phyloP scores from a whole-genome alignment of 2,329 filamentous ascomycete species.

The Pseudocercospora eumusae region DNA sequence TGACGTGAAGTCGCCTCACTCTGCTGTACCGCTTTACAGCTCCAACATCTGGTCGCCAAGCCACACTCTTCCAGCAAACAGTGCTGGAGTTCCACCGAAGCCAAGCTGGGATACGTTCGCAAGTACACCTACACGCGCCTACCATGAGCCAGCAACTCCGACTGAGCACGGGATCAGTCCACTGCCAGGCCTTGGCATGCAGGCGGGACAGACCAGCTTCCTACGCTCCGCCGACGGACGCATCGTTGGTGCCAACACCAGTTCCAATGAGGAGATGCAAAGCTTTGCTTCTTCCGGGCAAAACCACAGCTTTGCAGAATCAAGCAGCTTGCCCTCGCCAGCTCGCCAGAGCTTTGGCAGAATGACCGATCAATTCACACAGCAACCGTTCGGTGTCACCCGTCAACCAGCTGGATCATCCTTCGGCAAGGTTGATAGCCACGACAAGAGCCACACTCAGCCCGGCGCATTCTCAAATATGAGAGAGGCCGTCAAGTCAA shows the following conservation, averaged over 20 bases:
- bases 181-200: constrained; percentile 7
- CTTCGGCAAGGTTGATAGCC: neutral
- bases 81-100: constrained; percentile 22
- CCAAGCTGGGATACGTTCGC: constrained; percentile 21
- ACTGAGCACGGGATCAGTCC: constrained; percentile 6
- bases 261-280: neutral
- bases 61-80: constrained; percentile 9
- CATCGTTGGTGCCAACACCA: constrained; percentile 3
- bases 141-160: neutral
- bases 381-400: constrained; percentile 12
- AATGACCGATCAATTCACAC: constrained; percentile 19
- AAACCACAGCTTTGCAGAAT: constrained; percentile 14
- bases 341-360: neutral
- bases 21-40: constrained; percentile 17
- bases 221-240: constrained; percentile 8
- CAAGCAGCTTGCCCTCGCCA: neutral
- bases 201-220: neutral
- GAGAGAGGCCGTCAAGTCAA: constrained; percentile 10
- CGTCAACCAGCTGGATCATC: neutral
- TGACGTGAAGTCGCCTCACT: constrained; percentile 7
- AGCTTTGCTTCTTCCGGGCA: constrained; percentile 18
- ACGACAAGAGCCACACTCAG: constrained; percentile 6
- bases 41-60: constrained; percentile 23
- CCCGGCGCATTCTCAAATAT: constrained; percentile 1
- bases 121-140: neutral